Evolutionary conservation across 371 early-diverging fungal species (phyloP).

Genomic region (Rhizopus microsporus): DNA sequence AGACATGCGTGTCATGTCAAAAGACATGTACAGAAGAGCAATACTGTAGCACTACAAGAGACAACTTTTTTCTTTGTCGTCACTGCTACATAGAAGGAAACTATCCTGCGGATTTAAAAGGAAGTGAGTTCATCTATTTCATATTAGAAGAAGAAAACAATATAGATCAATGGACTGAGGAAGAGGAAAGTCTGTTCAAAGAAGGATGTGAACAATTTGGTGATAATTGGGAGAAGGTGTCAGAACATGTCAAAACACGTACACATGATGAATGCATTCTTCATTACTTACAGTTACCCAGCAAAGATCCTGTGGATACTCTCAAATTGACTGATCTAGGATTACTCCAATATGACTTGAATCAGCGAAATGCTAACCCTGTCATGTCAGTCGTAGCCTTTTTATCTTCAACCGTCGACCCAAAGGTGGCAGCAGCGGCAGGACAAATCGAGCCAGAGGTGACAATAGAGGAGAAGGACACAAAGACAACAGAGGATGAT

Average conservation of each 20-base stretch:
- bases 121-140: conserved; percentile 10
- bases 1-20: conserved; percentile 18
- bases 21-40: conserved; percentile 10
- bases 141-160: conserved; percentile 13
- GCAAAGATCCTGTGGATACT: conserved; percentile 72
- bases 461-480: background rate
- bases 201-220: conserved; percentile 36
- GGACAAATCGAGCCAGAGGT: conserved; percentile 42
- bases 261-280: conserved; percentile 50
- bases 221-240: conserved; percentile 45
- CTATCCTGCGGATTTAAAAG: conserved; percentile 50
- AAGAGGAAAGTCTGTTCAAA: conserved; percentile 33
- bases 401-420: conserved; percentile 91
- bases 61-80: conserved; percentile 19
- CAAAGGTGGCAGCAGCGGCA: conserved; percentile 89
- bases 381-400: conserved; percentile 95
- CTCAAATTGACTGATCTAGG: conserved; percentile 42
- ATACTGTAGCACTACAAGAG: conserved; percentile 14
- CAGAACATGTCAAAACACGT: conserved; percentile 42
- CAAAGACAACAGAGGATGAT: conserved; percentile 1
- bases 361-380: conserved; percentile 85
- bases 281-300: conserved; percentile 41
- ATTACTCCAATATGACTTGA: conserved; percentile 56
- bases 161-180: conserved; percentile 32
- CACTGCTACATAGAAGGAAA: conserved; percentile 35